phyloP scores from a whole-genome alignment of 148 eudicot genomes.

The Camellia japonica region DNA sequence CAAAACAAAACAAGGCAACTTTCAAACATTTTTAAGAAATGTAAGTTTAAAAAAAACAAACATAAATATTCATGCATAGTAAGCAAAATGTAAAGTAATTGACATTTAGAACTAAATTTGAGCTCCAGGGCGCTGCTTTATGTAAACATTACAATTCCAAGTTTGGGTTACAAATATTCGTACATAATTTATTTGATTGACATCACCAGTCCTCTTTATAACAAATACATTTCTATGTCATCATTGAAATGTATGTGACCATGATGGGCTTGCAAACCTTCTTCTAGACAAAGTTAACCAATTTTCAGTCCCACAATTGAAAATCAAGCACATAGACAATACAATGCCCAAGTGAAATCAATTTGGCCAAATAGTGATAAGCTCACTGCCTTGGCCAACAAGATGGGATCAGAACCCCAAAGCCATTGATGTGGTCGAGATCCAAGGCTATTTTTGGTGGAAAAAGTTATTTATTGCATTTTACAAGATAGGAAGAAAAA shows the following conservation, averaged over 20 bases:
- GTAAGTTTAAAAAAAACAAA: not conserved
- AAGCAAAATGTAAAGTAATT: not conserved
- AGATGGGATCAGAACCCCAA: not conserved
- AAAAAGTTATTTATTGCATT: not conserved
- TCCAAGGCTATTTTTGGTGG: not conserved
- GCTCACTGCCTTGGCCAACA: not conserved
- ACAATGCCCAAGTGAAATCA: not conserved
- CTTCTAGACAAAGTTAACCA: not conserved
- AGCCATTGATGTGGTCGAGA: not conserved
- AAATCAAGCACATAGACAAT: not conserved
- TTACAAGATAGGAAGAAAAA: not conserved
- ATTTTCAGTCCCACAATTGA: not conserved
- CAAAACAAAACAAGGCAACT: not conserved
- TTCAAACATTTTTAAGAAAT: not conserved
- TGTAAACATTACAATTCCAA: not conserved
- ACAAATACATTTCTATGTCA: not conserved
- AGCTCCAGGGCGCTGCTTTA: conserved; percentile 1
- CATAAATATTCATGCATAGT: not conserved
- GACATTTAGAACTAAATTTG: not conserved
- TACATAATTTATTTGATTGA: not conserved
- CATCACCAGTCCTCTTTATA: not conserved
- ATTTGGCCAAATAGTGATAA: not conserved
- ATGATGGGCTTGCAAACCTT: not conserved
- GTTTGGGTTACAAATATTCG: not conserved
- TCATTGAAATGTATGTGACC: not conserved